phyloP scores from a whole-genome alignment of 441 rosid species.

The Monsonia emarginata region DNA sequence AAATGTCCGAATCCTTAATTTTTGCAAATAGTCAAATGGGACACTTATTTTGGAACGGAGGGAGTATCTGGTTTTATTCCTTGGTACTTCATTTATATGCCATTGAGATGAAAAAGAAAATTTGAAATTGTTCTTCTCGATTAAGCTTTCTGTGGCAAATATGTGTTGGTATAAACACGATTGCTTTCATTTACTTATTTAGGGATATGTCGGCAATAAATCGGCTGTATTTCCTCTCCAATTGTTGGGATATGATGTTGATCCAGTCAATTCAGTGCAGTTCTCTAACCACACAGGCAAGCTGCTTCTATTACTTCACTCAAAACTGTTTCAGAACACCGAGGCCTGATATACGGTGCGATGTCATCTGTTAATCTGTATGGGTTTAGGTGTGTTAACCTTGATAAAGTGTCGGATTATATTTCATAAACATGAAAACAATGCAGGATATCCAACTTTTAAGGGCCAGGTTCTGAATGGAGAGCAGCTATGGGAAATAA shows the following conservation, averaged over 20 bases:
- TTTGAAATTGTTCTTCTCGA: too few relatives aligned
- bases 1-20: too few relatives aligned
- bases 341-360: slow-evolving; percentile 32
- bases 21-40: too few relatives aligned
- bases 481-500: slow-evolving; percentile 68
- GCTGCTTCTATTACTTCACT: slow-evolving; percentile 32
- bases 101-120: too few relatives aligned
- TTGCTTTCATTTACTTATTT: slow-evolving; percentile 10
- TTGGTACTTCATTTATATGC: neutral
- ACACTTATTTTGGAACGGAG: too few relatives aligned
- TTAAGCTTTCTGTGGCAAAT: neutral
- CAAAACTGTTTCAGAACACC: slow-evolving; percentile 27
- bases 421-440: slow-evolving; percentile 12
- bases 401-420: slow-evolving; percentile 9
- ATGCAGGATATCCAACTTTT: slow-evolving; percentile 82
- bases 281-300: slow-evolving; percentile 97
- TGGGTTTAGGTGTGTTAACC: slow-evolving; percentile 24
- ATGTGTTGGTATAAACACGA: neutral
- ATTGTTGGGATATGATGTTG: slow-evolving; percentile 88
- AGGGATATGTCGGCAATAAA: slow-evolving; percentile 99
- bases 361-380: slow-evolving; percentile 26
- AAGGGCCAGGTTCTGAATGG: slow-evolving; percentile 96
- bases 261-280: slow-evolving; percentile 97
- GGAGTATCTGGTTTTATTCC: too few relatives aligned
- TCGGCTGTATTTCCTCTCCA: slow-evolving; percentile 96